Evolutionary conservation across 2,329 filamentous ascomycete species (phyloP).

Genomic region (Fusarium proliferatum): DNA sequence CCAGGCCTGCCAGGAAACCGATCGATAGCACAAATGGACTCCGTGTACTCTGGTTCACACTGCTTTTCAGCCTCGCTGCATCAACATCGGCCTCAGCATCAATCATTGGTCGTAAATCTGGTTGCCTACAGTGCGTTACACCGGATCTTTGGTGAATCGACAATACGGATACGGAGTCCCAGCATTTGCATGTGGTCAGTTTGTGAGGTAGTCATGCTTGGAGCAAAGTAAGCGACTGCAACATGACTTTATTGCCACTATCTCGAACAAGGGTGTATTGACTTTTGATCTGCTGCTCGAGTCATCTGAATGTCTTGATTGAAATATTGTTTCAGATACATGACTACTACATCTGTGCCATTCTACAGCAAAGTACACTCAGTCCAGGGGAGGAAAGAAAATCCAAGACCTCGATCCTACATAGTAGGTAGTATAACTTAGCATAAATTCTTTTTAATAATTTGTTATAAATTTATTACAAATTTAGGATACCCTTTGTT

Average conservation of each 20-base stretch:
- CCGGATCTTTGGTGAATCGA: slow-evolving; percentile 10
- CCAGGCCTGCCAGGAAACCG: not conserved
- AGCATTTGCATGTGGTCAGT: slow-evolving; percentile 6
- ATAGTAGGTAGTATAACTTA: not conserved
- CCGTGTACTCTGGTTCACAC: not conserved
- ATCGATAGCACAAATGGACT: not conserved
- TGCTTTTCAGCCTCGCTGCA: slow-evolving; percentile 18
- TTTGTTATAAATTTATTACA: not conserved
- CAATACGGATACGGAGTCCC: slow-evolving; percentile 17
- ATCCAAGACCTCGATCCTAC: not conserved
- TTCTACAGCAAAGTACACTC: not conserved
- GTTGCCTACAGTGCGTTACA: not conserved
- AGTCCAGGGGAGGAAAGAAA: not conserved
- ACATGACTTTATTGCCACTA: slow-evolving; percentile 24
- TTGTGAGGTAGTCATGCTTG: not conserved
- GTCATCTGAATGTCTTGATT: slow-evolving; percentile 16
- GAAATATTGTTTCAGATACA: not conserved
- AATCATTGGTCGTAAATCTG: slow-evolving; percentile 14
- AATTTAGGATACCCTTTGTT: not conserved
- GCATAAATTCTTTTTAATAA: not conserved
- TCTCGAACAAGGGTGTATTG: slow-evolving; percentile 20
- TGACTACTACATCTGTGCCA: not conserved
- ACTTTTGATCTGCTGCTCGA: slow-evolving; percentile 1
- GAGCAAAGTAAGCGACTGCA: slow-evolving; percentile 24
- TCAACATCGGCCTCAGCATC: slow-evolving; percentile 3